These are phyloP conservation scores for Aspergillus aculeatinus DNA, from an alignment of 2,329 filamentous ascomycete species.

Conservation along the genomic window DNA sequence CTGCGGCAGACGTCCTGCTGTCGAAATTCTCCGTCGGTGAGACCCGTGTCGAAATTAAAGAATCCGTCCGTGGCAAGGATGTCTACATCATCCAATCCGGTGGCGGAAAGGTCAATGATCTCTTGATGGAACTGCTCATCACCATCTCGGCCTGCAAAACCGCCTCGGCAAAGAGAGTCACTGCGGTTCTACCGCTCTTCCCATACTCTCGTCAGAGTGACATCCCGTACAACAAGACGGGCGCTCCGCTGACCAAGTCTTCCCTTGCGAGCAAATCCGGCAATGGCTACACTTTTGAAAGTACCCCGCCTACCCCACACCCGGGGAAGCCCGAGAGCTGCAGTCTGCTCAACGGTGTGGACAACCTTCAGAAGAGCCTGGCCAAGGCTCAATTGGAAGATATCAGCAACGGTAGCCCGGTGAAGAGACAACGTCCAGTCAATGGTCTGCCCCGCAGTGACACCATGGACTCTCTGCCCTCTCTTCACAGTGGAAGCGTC, in stretches of 20 bases:
- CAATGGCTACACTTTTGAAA: slow-evolving; percentile 80
- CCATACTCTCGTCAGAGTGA: slow-evolving; percentile 96
- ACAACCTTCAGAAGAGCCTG: slow-evolving; percentile 70
- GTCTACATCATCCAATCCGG: slow-evolving; percentile 98
- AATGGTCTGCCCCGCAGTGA: slow-evolving; percentile 42
- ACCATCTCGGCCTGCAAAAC: slow-evolving; percentile 98
- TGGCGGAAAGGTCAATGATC: slow-evolving; percentile 89
- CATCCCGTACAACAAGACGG: slow-evolving; percentile 92
- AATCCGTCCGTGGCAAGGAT: slow-evolving; percentile 96
- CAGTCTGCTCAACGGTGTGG: slow-evolving; percentile 63
- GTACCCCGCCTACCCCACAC: slow-evolving; percentile 80
- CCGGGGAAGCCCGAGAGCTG: slow-evolving; percentile 67
- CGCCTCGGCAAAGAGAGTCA: slow-evolving; percentile 87
- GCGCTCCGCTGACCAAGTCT: slow-evolving; percentile 78
- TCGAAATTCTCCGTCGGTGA: slow-evolving; percentile 94
- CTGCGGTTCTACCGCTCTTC: slow-evolving; percentile 90
- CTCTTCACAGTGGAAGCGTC: slow-evolving; percentile 52
- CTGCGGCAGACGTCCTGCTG: slow-evolving; percentile 78
- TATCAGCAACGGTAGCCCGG: slow-evolving; percentile 41
- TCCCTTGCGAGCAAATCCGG: slow-evolving; percentile 41
- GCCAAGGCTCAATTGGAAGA: slow-evolving; percentile 65
- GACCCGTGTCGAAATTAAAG: slow-evolving; percentile 90
- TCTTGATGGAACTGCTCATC: slow-evolving; percentile 94
- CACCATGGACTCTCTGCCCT: slow-evolving; percentile 40
- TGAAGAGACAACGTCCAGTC: slow-evolving; percentile 42